phyloP scores from a whole-genome alignment of 108 stramenopile genomes.

The Poteriospumella lacustris region DNA sequence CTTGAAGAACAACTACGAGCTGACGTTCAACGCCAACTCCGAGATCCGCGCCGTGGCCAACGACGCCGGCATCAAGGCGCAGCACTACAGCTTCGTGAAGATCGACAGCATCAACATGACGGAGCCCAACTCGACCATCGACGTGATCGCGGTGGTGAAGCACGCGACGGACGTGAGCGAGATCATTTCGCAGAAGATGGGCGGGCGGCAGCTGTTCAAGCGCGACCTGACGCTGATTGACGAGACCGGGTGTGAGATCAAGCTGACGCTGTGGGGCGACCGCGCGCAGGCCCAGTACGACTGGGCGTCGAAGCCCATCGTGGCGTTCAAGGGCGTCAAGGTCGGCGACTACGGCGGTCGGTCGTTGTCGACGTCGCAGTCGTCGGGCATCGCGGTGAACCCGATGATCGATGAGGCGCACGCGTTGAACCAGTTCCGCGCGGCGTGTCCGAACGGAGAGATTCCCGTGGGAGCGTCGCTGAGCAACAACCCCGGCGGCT shows the following conservation, averaged over 20 bases:
- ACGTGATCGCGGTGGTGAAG: conserved; percentile 80
- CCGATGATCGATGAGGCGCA: conserved; percentile 45
- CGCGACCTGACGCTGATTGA: conserved; percentile 79
- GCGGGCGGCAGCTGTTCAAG: conserved; percentile 74
- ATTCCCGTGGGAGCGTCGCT: background rate
- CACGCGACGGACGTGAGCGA: conserved; percentile 56
- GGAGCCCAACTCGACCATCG: conserved; percentile 48
- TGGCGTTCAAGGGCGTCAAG: conserved; percentile 74
- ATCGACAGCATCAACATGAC: conserved; percentile 46
- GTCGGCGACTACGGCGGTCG: conserved; percentile 76
- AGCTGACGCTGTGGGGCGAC: conserved; percentile 78
- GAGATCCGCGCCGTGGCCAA: conserved; percentile 71
- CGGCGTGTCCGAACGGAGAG: background rate
- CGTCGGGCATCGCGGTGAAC: conserved; percentile 34
- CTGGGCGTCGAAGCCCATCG: conserved; percentile 61
- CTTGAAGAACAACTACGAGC: conserved; percentile 67
- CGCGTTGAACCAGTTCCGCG: conserved; percentile 40
- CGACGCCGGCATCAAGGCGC: conserved; percentile 61
- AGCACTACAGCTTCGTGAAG: conserved; percentile 41
- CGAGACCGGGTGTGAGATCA: conserved; percentile 77
- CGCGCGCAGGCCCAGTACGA: conserved; percentile 39
- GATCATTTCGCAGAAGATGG: conserved; percentile 68
- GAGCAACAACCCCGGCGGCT: conserved; percentile 35
- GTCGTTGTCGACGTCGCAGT: conserved; percentile 60
- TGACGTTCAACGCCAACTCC: conserved; percentile 82